These are phyloP conservation scores for Gliomastix tumulicola DNA, from an alignment of 2,329 filamentous ascomycete genomes.

Conservation along the genomic window DNA sequence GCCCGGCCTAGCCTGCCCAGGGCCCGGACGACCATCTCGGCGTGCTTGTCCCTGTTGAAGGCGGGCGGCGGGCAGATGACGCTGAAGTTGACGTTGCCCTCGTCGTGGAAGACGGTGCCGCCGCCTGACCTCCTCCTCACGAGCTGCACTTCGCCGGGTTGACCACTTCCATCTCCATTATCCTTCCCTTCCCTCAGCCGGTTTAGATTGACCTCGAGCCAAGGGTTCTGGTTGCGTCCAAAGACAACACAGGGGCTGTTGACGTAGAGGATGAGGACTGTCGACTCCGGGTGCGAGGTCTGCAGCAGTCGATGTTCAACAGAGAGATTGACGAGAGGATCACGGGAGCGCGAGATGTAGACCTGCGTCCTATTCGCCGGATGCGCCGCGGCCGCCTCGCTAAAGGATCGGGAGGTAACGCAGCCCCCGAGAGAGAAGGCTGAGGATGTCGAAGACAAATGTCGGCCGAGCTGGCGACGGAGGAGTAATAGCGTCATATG, in stretches of 20 bases:
- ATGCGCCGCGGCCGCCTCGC: slow-evolving; percentile 29
- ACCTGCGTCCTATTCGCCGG: slow-evolving; percentile 52
- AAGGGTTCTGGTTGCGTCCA: slow-evolving; percentile 96
- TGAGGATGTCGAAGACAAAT: neutral
- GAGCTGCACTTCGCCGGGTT: slow-evolving; percentile 35
- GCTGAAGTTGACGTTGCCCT: slow-evolving; percentile 90
- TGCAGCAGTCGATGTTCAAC: slow-evolving; percentile 88
- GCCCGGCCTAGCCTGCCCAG: slow-evolving; percentile 52
- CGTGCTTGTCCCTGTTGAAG: slow-evolving; percentile 83
- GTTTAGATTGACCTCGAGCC: slow-evolving; percentile 78
- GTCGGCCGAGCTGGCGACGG: neutral
- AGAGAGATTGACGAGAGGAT: slow-evolving; percentile 87
- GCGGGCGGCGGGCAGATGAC: slow-evolving; percentile 72
- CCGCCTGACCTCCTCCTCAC: slow-evolving; percentile 84
- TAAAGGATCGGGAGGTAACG: slow-evolving; percentile 16
- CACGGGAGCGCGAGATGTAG: slow-evolving; percentile 60
- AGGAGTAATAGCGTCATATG: too few species aligned
- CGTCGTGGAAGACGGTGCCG: slow-evolving; percentile 89
- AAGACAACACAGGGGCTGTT: slow-evolving; percentile 86
- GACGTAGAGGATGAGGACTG: slow-evolving; percentile 78
- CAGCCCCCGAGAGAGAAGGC: neutral
- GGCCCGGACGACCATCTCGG: slow-evolving; percentile 87
- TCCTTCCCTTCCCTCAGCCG: slow-evolving; percentile 35
- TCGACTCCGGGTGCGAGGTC: slow-evolving; percentile 63
- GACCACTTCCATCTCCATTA: neutral